Conservation (phyloP, 148 eudicot species). For the Bassia scoparia region DNA sequence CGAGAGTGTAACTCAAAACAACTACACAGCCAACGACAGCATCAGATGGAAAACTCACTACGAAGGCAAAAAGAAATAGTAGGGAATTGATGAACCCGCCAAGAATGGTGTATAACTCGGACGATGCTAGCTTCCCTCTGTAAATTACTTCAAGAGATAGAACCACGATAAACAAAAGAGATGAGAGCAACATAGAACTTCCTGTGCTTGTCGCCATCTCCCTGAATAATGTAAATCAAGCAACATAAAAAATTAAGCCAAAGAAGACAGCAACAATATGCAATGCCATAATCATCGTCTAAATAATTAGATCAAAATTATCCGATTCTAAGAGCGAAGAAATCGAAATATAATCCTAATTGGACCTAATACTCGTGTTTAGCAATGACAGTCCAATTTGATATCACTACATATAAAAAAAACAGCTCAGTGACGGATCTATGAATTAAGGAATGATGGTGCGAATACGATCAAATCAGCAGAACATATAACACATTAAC, state of each 20-base stretch:
- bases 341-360: not conserved
- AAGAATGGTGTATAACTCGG: slow-evolving; percentile 78
- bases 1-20: not conserved
- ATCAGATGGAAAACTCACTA: slow-evolving; percentile 41
- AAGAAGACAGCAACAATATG: not conserved
- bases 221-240: slow-evolving; percentile 15
- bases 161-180: slow-evolving; percentile 55
- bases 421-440: no score
- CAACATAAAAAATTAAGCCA: not conserved
- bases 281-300: not conserved
- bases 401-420: no score
- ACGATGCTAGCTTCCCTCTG: slow-evolving; percentile 74
- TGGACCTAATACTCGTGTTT: not conserved
- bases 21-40: not conserved
- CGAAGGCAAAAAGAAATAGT: slow-evolving; percentile 55
- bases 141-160: slow-evolving; percentile 79
- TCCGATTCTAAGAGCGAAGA: not conserved
- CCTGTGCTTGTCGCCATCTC: slow-evolving; percentile 70
- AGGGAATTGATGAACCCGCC: slow-evolving; percentile 84
- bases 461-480: not conserved
- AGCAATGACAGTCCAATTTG: no score
- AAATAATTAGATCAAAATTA: not conserved
- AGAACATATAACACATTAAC: not conserved
- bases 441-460: no score
- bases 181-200: slow-evolving; percentile 75